phyloP scores from a whole-genome alignment of 208 protist genomes.

The Leishmania tarentolae region DNA sequence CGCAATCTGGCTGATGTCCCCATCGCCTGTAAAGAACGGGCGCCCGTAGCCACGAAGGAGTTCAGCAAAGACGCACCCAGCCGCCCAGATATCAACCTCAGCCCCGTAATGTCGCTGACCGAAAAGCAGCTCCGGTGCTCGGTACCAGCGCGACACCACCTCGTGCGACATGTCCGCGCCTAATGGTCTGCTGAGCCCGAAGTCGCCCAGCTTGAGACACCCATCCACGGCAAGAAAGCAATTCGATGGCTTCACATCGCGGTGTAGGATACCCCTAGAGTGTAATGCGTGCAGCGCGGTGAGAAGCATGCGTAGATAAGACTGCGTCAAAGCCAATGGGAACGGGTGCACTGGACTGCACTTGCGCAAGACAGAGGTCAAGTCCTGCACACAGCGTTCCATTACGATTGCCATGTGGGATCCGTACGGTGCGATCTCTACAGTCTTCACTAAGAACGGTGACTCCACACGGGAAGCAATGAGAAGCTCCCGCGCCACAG shows the following conservation, averaged over 20 bases:
- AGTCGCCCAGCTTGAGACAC: constrained; percentile 95
- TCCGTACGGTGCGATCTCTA: constrained; percentile 71
- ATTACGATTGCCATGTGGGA: constrained; percentile 74
- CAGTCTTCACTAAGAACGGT: constrained; percentile 60
- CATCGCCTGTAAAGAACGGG: constrained; percentile 94
- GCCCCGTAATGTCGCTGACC: constrained; percentile 93
- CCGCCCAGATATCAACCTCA: constrained; percentile 95
- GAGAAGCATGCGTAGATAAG: constrained; percentile 69
- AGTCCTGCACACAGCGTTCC: constrained; percentile 73
- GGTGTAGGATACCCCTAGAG: constrained; percentile 65
- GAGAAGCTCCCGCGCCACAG: constrained; percentile 75
- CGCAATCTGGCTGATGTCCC: constrained; percentile 83
- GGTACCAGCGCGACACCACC: constrained; percentile 98
- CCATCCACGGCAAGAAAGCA: constrained; percentile 67
- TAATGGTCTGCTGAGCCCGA: constrained; percentile 74
- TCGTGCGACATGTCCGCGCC: constrained; percentile 95
- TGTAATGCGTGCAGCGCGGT: constrained; percentile 68
- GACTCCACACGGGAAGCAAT: constrained; percentile 48
- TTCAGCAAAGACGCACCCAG: constrained; percentile 98
- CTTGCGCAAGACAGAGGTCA: constrained; percentile 42
- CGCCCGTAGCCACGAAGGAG: constrained; percentile 81
- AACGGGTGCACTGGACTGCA: constrained; percentile 37
- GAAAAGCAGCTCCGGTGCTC: constrained; percentile 98
- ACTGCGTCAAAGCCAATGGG: constrained; percentile 23
- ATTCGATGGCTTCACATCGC: constrained; percentile 90